Evolutionary conservation across 73 alveolate genomes (phyloP), one percentile per base, ranked within the genome.

Genomic region (Paramecium bursaria): DNA sequence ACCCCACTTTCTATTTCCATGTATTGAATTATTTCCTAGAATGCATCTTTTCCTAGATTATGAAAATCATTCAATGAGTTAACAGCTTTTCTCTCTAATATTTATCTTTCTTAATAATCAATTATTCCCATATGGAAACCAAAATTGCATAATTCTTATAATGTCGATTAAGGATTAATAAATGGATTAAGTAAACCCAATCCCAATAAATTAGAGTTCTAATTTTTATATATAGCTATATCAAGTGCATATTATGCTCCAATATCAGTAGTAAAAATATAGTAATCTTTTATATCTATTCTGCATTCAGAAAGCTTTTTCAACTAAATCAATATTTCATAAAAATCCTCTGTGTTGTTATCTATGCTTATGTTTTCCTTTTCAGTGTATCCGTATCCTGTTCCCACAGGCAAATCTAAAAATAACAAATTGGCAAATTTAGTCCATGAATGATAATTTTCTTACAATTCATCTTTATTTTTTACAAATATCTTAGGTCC

Each of bases 321-420:
- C 33, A 67, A 67, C 0, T 7, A 3, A 10, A 14, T 39, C 55
- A 67, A 39, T 35, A 47, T 33, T 19, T 21, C 19, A 10, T 35
- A 26, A 42, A 39, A 67, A 39, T 67, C 82, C 0, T 30, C 22
- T 17, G 48, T 49, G 2, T 26, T 57, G 22, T 42, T 57, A 21
- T 67, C 33, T 39, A 25, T 25, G 19, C 22, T 35, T 42, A 67
- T 5, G 11, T 31, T 15, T 67, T 42, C 44, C 14, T 42, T 19
- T 25, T 67, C 21, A 10, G 82, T 67, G 17, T 22, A 21, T n/a
- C 82, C 82, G 44, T 35, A 67, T 17, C 82, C 82, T 19, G 82
- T 67, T 67, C 82, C 82, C 21, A 57, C 82, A 31, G 82, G 82
- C 53, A 67, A 42, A 42, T 67, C 75, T 26, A 67, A 33, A 67